Evolutionary conservation across 208 protist species (phyloP), one percentile per base, ranked within the genome.

Genomic region (Phytomonas sp.): DNA sequence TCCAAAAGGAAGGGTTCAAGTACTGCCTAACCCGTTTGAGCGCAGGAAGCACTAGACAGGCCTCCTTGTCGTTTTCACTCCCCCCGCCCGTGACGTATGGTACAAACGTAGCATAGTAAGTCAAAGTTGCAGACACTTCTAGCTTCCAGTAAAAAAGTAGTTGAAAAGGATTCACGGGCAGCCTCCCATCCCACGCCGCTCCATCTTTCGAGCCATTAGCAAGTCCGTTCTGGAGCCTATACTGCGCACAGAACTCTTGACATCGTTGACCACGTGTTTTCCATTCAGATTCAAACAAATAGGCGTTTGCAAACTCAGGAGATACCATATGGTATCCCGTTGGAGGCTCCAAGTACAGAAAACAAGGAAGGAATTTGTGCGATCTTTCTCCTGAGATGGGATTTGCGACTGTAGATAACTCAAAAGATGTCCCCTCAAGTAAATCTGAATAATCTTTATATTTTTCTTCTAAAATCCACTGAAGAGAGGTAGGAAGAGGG

Each of bases 301-400:
- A 80, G 0, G 40, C 46, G 17, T 67, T 62, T 23, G 68, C 76
- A n/a, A 80, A 68, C 7, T 66, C 67, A 0, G 2, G 1, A 2
- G 67, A 34, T 5, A 73, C 72, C 31, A 30, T 29, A 11, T 74
- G 68, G 13, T 51, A 36, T 0, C 76, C 76, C 15, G 33, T 23
- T 13, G 70, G 71, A 4, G 26, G 75, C 8, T 66, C 34, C 13
- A 71, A 9, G 51, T 64, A 46, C 56, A 70, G n/a, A 34, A 70
- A 32, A 5, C 7, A 46, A 4, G 40, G 40, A 46, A 46, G 36
- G 9, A 23, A 28, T 51, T 30, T 20, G 56, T 28, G 28, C 15
- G 26, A 20, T 33, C 31, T 11, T 23, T 31, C 13, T 31, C 20
- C n/a, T 20, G 23, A 46, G 40, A 17, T 1, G 11, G 40, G 40